Conservation (phyloP, 306 rosid genomes). For the Casuarina equisetifolia region DNA sequence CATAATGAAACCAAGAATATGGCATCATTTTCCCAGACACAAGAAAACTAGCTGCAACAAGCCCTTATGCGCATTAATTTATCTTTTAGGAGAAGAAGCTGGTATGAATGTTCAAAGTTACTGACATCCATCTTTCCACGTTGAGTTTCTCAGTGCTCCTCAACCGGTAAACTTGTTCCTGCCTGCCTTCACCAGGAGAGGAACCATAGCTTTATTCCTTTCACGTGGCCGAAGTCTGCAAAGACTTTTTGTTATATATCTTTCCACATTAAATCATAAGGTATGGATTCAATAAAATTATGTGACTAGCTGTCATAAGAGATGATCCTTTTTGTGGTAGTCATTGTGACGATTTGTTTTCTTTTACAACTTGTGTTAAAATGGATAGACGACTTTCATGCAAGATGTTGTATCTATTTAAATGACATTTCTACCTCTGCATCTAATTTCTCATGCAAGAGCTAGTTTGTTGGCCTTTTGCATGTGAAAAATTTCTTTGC, state of each 20-base stretch:
- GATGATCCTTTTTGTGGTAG: background rate
- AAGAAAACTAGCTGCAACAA: background rate
- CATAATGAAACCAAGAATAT: background rate
- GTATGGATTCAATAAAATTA: background rate
- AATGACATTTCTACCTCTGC: background rate
- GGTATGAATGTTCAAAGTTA: background rate
- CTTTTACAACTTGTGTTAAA: background rate
- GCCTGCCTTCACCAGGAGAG: conserved; percentile 10
- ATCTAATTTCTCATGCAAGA: background rate
- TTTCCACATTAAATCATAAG: background rate
- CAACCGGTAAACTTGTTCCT: background rate
- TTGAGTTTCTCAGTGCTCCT: conserved; percentile 4
- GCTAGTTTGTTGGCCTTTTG: background rate
- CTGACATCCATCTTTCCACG: background rate
- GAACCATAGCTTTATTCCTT: background rate
- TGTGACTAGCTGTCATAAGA: background rate
- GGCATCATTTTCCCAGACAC: background rate
- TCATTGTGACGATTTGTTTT: background rate
- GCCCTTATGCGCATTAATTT: conserved; percentile 1
- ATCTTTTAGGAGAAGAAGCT: background rate
- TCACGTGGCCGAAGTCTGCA: background rate
- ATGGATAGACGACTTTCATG: background rate
- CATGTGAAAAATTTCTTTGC: background rate
- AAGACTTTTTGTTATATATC: no score
- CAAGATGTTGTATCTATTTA: background rate